A percentile compares a stretch with the other conserved stretches of the same genome.
phyloP scores from a whole-genome alignment of 192 early-diverging fungal genomes.

The Kappamyces sp. region DNA sequence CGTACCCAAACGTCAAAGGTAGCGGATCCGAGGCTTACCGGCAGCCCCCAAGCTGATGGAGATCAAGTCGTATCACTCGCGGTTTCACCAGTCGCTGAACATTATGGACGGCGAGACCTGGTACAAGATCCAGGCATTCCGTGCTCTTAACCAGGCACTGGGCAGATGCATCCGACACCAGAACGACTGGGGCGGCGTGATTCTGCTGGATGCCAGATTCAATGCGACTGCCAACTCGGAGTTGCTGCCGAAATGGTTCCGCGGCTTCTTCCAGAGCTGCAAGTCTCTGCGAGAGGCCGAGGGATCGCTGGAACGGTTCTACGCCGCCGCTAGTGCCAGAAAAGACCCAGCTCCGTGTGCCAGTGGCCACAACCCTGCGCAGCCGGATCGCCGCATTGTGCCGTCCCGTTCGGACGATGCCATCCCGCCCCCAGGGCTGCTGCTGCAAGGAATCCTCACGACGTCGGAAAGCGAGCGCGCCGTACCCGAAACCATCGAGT shows the following conservation, averaged over 20 bases:
- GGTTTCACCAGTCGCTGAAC: neutral
- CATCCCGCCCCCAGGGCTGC: neutral
- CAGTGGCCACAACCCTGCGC: no score
- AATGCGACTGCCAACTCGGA: neutral
- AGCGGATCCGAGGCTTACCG: constrained; percentile 18
- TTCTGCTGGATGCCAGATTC: constrained; percentile 55
- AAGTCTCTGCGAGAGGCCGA: neutral
- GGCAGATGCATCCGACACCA: constrained; percentile 54
- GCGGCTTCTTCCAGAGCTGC: neutral
- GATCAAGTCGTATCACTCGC: constrained; percentile 47
- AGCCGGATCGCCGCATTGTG: no score
- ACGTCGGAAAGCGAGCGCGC: no score
- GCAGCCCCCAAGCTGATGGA: constrained; percentile 38
- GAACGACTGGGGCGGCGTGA: constrained; percentile 53
- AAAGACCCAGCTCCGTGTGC: no score
- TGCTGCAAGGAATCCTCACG: neutral
- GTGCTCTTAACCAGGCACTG: constrained; percentile 54
- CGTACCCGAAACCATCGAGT: no score
- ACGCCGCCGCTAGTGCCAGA: no score
- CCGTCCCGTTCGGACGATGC: neutral
- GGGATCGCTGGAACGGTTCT: neutral
- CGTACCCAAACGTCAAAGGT: constrained; percentile 36
- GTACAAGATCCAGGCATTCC: constrained; percentile 52
- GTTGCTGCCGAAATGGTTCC: constrained; percentile 11
- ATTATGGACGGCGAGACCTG: constrained; percentile 38